These are phyloP conservation scores for Stagonosporopsis vannaccii DNA, from an alignment of 2,329 filamentous ascomycete genomes.

Conservation along the genomic window DNA sequence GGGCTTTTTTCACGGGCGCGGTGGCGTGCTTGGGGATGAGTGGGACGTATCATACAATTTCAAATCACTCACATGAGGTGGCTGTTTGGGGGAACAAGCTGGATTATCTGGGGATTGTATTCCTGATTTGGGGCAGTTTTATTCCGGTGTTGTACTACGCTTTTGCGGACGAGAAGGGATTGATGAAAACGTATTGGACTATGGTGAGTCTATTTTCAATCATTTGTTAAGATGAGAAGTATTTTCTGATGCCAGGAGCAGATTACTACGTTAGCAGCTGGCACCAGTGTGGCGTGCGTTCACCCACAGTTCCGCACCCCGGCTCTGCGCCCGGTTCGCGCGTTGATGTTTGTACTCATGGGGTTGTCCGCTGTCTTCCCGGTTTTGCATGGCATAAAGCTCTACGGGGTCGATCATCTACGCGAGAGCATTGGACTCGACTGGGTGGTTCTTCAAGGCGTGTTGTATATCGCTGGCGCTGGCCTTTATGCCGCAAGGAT, in stretches of 20 bases:
- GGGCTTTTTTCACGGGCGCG: slow-evolving; percentile 52
- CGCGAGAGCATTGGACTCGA: slow-evolving; percentile 77
- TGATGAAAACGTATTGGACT: slow-evolving; percentile 76
- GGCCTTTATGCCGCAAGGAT: slow-evolving; percentile 84
- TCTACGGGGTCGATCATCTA: slow-evolving; percentile 73
- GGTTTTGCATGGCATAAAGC: slow-evolving; percentile 74
- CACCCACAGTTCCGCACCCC: slow-evolving; percentile 85
- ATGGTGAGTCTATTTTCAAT: slow-evolving; percentile 60
- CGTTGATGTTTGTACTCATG: slow-evolving; percentile 87
- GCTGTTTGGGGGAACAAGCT: slow-evolving; percentile 88
- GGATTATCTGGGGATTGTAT: slow-evolving; percentile 93
- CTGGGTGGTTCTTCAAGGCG: slow-evolving; percentile 82
- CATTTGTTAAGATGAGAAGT: too few relatives aligned
- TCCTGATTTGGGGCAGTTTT: slow-evolving; percentile 89
- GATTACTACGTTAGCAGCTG: slow-evolving; percentile 80
- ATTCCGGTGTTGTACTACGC: slow-evolving; percentile 76
- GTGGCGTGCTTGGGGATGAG: slow-evolving; percentile 57
- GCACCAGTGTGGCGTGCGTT: slow-evolving; percentile 78
- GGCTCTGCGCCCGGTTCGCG: slow-evolving; percentile 81
- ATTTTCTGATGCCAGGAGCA: slow-evolving; percentile 44
- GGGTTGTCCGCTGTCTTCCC: slow-evolving; percentile 85
- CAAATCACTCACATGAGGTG: slow-evolving; percentile 81
- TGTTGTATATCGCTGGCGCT: slow-evolving; percentile 85
- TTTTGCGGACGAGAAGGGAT: slow-evolving; percentile 65
- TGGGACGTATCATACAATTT: slow-evolving; percentile 81